Base-by-base conservation (phyloP, 2,329 filamentous ascomycete species). In the Penicillium hesseltinei region DNA sequence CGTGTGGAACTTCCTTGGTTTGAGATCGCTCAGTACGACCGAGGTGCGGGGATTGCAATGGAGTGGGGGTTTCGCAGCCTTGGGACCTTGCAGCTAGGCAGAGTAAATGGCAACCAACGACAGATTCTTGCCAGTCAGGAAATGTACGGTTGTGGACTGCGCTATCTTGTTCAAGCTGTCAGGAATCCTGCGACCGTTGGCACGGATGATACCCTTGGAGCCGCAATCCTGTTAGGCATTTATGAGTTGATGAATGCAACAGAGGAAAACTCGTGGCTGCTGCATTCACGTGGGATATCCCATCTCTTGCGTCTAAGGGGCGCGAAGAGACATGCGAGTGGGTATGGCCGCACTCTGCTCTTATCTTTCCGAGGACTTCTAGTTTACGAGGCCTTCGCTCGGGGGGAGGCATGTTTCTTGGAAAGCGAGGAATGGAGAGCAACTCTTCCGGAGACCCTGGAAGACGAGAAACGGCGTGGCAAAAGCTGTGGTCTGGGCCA, bases 191-290 rank as follows among this genome's bases (percentile, higher is more conserved):
- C 35, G 10, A 54, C 51, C 6, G 56, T 55, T 29, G 40, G 29
- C 23, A 60, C 61, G 5, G 60, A 67, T 27, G 44, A 35, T 5
- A 66, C 65, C 0, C 59, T 67, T 6, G 62, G 49, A 5, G 58
- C 60, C 1, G 64, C 66, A 2, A 62, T 63, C 25, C 56, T 63
- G 5, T 46, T 68, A 3, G 61, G 57, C 0, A 52, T 61, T 13
- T 67, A 63, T 44, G 66, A 68, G 43, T 56, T 65, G 58, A 43
- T 63, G 17, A 61, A 65, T 46, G 53, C 51, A 1, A 51, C 63
- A 4, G 57, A 42, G 5, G 38, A 58, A 19, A 58, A 56, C 40
- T 60, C 62, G 6, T 67, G 64, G 64, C 35, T 67, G n/a, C 38
- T 62, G 5, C 64, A 67, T 44, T 63, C 64, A 1, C 53, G 60